These are phyloP conservation scores for Calocybe gambosa DNA, from an alignment of 1,284 basidiomycete genomes.

Conservation along the genomic window DNA sequence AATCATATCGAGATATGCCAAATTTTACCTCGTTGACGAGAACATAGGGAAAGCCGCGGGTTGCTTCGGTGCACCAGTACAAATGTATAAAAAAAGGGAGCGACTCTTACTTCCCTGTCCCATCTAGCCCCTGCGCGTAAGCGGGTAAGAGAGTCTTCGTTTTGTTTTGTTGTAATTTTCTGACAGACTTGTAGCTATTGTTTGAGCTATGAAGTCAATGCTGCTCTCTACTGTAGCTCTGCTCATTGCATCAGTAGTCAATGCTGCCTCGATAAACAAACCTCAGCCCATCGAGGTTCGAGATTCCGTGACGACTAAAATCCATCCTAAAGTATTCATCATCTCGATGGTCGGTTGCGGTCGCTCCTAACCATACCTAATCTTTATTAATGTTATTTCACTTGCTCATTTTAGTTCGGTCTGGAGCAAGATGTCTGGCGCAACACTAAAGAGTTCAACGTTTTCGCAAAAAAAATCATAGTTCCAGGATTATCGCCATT, in stretches of 20 bases:
- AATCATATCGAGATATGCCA: no score
- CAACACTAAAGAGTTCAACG: conserved; percentile 2
- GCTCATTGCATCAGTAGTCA: not conserved
- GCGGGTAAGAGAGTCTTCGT: no score
- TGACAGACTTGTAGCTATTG: no score
- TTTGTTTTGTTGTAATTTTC: no score
- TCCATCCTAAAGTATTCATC: conserved; percentile 6
- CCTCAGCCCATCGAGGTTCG: not conserved
- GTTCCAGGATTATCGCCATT: conserved; percentile 5
- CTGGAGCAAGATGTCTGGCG: conserved; percentile 3
- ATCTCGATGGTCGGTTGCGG: conserved; percentile 6
- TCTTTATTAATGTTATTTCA: not conserved
- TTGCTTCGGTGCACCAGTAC: no score
- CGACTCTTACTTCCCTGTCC: no score
- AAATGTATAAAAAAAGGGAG: no score
- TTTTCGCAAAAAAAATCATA: conserved; percentile 2
- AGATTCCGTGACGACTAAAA: not conserved
- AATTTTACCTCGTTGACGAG: no score
- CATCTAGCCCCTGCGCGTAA: no score
- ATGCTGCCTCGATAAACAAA: not conserved
- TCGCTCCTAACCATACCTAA: not conserved
- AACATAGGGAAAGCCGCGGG: no score
- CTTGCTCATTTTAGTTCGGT: not conserved
- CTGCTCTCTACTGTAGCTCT: not conserved
- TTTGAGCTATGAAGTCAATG: not conserved